Percentiles rank a stretch among this genome's conserved stretches.
Conservation (phyloP, 108 stramenopile genomes). For the Nitzschia inconspicua region DNA sequence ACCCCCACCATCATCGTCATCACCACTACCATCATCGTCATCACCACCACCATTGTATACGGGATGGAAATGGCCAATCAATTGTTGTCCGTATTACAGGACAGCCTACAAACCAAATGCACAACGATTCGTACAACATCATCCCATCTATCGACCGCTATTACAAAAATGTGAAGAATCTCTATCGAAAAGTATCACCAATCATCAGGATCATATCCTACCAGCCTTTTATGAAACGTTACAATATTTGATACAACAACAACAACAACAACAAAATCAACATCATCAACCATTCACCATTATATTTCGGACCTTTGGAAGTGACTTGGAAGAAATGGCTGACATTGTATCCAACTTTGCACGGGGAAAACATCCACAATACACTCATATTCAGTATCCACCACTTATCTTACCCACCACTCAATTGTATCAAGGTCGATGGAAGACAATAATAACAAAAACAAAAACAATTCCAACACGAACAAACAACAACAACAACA, state of each 20-base stretch:
- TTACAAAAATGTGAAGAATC: constrained; percentile 7
- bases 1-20: not conserved
- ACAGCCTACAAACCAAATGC: constrained; percentile 52
- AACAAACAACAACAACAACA: no score
- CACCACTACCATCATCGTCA: not conserved
- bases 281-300: constrained; percentile 34
- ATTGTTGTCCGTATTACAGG: constrained; percentile 77
- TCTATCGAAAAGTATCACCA: constrained; percentile 1
- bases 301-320: constrained; percentile 83
- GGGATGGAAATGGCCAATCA: constrained; percentile 66
- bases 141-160: constrained; percentile 40
- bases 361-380: constrained; percentile 66
- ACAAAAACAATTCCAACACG: not conserved
- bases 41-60: constrained; percentile 68
- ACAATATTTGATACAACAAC: constrained; percentile 20
- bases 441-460: constrained; percentile 20
- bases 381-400: constrained; percentile 49
- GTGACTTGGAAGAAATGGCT: constrained; percentile 65
- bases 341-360: constrained; percentile 59
- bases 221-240: constrained; percentile 78
- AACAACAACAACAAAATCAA: constrained; percentile 10
- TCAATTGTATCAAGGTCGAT: constrained; percentile 47
- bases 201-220: constrained; percentile 34
- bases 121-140: constrained; percentile 51
- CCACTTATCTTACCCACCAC: constrained; percentile 37